A percentile compares a stretch with the other conserved stretches of the same genome.
phyloP scores from a whole-genome alignment of 1,284 basidiomycete species.

The Trichosporon sp. region DNA sequence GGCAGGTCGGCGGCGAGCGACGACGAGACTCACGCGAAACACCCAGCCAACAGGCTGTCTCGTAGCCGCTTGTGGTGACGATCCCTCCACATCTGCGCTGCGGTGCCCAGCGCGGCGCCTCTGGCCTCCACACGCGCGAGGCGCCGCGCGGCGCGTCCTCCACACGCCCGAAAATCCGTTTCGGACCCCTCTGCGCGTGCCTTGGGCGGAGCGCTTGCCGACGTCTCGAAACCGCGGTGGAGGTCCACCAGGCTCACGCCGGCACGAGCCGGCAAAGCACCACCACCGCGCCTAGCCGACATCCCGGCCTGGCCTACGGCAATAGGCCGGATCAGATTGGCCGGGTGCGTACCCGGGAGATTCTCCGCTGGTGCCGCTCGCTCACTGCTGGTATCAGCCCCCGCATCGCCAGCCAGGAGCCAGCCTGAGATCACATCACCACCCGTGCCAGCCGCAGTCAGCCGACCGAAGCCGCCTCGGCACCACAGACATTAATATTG shows the following conservation, averaged over 20 bases:
- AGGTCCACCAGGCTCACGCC: not conserved
- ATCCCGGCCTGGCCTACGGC: too few relatives aligned
- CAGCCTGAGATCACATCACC: not conserved
- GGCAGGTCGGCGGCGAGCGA: not conserved
- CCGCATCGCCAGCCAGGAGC: not conserved
- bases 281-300: not conserved
- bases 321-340: conserved; percentile 3
- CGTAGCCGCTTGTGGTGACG: not conserved
- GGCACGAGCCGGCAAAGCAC: not conserved
- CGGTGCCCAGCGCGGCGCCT: not conserved
- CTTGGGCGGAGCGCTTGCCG: not conserved
- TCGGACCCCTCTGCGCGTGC: not conserved
- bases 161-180: not conserved
- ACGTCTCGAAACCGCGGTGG: not conserved
- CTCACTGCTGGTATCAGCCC: not conserved
- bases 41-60: not conserved
- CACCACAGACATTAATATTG: conserved; percentile 1
- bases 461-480: conserved; percentile 2
- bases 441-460: not conserved
- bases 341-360: not conserved
- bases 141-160: not conserved
- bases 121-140: not conserved
- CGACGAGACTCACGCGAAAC: not conserved
- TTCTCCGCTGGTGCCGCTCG: not conserved
- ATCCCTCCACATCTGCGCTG: not conserved